phyloP scores from a whole-genome alignment of 352 stramenopile species.

The Globisporangium yorkense region DNA sequence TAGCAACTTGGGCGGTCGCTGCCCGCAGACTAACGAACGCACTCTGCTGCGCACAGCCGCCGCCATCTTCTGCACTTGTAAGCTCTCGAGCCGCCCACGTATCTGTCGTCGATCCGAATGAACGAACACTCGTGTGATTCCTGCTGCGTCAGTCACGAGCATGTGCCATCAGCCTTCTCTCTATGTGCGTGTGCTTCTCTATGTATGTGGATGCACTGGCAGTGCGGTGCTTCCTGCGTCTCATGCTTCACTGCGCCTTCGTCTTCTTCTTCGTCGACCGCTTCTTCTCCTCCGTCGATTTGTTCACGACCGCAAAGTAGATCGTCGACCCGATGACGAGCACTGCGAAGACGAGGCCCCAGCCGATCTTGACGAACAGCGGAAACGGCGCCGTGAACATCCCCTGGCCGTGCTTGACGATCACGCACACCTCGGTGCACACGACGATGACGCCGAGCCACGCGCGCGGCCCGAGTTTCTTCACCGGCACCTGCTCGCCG shows the following conservation, averaged over 20 bases:
- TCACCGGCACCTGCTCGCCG: constrained; percentile 48
- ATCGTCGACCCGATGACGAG: constrained; percentile 72
- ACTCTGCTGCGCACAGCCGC: background rate
- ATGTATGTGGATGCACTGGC: background rate
- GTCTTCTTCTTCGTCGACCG: constrained; percentile 7
- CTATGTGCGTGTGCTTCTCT: background rate
- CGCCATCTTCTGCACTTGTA: too few species aligned
- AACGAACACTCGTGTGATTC: background rate
- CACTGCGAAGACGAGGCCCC: constrained; percentile 68
- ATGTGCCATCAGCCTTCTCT: background rate
- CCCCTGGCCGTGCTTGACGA: constrained; percentile 76
- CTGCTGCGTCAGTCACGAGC: too few species aligned
- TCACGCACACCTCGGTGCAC: constrained; percentile 67
- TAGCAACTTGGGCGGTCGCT: background rate
- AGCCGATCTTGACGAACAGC: constrained; percentile 71
- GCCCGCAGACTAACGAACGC: too few species aligned
- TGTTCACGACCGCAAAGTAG: constrained; percentile 82
- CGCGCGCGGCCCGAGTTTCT: constrained; percentile 75
- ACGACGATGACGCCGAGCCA: constrained; percentile 83
- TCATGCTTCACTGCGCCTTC: constrained; percentile 10
- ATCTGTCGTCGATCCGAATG: background rate
- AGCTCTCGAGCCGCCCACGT: background rate
- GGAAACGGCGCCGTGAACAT: constrained; percentile 89
- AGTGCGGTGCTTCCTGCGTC: background rate
- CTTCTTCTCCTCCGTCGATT: constrained; percentile 24